phyloP scores from a whole-genome alignment of 805 yeast genomes.

The Metschnikowia shivogae region DNA sequence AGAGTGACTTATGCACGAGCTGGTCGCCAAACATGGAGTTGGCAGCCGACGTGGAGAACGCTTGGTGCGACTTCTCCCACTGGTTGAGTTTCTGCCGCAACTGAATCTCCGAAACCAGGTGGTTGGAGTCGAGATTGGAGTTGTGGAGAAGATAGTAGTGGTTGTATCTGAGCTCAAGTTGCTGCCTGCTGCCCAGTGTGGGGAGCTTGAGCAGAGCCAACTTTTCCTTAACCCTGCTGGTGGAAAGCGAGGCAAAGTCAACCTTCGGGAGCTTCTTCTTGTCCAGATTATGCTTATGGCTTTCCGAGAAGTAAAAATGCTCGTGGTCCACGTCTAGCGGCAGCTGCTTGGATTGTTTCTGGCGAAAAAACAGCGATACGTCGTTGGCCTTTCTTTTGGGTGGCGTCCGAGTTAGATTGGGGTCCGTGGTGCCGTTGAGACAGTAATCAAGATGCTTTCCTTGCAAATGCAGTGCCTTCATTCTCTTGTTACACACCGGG shows the following conservation, averaged over 20 bases:
- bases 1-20: constrained; percentile 29
- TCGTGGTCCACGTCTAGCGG: constrained; percentile 18
- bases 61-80: constrained; percentile 58
- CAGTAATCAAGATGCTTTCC: constrained; percentile 61
- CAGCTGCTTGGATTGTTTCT: constrained; percentile 8
- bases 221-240: constrained; percentile 58
- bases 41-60: constrained; percentile 17
- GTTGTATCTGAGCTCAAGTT: constrained; percentile 65
- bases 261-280: constrained; percentile 53
- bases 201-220: constrained; percentile 53
- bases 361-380: constrained; percentile 31
- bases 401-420: constrained; percentile 4
- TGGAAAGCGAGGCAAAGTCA: constrained; percentile 57
- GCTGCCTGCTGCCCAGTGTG: constrained; percentile 56
- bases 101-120: constrained; percentile 55
- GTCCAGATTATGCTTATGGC: constrained; percentile 23
- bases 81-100: constrained; percentile 53
- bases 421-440: constrained; percentile 31
- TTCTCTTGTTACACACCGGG: constrained; percentile 58
- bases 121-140: constrained; percentile 69
- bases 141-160: constrained; percentile 78
- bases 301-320: constrained; percentile 31
- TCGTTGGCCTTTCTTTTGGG: constrained; percentile 15
- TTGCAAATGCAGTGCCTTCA: constrained; percentile 56
- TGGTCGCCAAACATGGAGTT: constrained; percentile 20